A percentile compares a stretch with the other conserved stretches of the same genome.
These are phyloP conservation scores for Lunularia cruciata DNA, from an alignment of 225 moss, liverwort and hornwort species.

Conservation along the genomic window DNA sequence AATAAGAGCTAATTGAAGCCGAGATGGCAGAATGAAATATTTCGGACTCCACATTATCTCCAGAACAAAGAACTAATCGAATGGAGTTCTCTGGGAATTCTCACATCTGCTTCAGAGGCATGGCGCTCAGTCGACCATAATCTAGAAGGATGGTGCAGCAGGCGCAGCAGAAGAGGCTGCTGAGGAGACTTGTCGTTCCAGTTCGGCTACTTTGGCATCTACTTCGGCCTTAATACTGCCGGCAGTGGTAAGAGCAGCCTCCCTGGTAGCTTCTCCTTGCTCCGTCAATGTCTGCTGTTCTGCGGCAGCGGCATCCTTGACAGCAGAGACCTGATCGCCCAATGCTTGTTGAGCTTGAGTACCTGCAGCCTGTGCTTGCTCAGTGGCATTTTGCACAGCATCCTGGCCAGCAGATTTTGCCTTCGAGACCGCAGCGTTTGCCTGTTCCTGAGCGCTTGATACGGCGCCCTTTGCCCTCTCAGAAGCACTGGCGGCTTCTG, in stretches of 20 bases:
- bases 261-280: constrained; percentile 9
- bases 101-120: constrained; percentile 8
- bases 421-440: not conserved
- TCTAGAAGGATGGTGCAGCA: not conserved
- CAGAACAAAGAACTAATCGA: too few species aligned
- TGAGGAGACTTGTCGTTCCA: not conserved
- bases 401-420: not conserved
- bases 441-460: not conserved
- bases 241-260: not conserved
- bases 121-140: not conserved
- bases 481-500: not conserved
- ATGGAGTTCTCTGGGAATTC: too few species aligned
- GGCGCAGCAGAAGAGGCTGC: not conserved
- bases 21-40: not conserved
- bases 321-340: not conserved
- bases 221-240: not conserved
- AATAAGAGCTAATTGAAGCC: not conserved
- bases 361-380: not conserved
- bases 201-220: not conserved
- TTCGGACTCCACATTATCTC: too few species aligned
- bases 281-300: not conserved
- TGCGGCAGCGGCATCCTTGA: not conserved
- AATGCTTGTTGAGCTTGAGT: not conserved
- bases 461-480: constrained; percentile 7
- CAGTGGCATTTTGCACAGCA: not conserved